phyloP scores from a whole-genome alignment of 1,284 basidiomycete species.

The Marasmius tenuissimus region DNA sequence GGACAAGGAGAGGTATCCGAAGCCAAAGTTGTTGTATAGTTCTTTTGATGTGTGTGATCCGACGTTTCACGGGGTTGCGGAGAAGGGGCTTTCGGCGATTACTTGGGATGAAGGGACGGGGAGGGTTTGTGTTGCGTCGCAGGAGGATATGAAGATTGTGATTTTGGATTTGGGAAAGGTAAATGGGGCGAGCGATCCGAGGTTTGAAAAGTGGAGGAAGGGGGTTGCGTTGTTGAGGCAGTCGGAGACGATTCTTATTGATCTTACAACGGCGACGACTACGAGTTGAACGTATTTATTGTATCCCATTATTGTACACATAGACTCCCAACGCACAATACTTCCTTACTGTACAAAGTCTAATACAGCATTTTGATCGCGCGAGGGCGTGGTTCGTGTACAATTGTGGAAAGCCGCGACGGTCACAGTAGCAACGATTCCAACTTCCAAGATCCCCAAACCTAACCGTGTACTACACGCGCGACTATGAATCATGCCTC shows the following conservation, averaged over 20 bases:
- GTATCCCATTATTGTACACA: too few relatives aligned
- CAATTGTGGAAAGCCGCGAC: too few relatives aligned
- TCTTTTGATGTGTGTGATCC: slow-evolving; percentile 2
- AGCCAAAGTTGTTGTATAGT: slow-evolving; percentile 1
- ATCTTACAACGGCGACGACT: too few relatives aligned
- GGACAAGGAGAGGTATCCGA: slow-evolving; percentile 4
- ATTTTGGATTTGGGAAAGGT: slow-evolving; percentile 28
- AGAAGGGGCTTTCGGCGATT: slow-evolving; percentile 35
- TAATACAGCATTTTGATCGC: too few relatives aligned
- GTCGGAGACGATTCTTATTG: neutral
- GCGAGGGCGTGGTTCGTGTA: too few relatives aligned
- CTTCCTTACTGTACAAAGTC: too few relatives aligned
- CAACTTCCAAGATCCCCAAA: too few relatives aligned
- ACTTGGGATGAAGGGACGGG: slow-evolving; percentile 48
- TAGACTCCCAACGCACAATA: too few relatives aligned
- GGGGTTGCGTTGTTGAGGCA: neutral
- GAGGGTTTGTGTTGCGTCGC: slow-evolving; percentile 37
- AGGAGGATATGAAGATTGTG: slow-evolving; percentile 28
- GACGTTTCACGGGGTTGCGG: slow-evolving; percentile 5
- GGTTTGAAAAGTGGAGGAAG: neutral
- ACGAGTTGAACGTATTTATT: too few relatives aligned
- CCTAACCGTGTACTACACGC: too few relatives aligned
- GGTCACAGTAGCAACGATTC: too few relatives aligned
- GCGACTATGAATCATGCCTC: too few relatives aligned
- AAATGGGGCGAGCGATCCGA: neutral